phyloP scores from a whole-genome alignment of 768 basidiomycete genomes.

The Tylopilus sp. region DNA sequence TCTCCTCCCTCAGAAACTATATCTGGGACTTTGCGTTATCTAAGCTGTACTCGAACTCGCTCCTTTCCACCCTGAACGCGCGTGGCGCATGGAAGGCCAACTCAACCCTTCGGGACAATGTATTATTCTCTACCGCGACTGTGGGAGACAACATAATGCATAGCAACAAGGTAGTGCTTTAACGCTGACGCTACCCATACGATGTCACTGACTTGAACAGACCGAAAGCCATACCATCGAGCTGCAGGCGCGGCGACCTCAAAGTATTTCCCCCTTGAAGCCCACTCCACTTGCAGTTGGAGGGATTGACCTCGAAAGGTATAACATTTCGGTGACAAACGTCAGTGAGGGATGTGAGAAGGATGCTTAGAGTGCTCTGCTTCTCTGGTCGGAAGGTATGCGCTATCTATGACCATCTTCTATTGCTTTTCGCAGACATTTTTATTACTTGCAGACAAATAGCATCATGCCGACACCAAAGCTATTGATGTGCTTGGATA shows the following conservation, averaged over 20 bases:
- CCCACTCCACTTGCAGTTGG: not conserved
- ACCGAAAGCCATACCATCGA: conserved; percentile 3
- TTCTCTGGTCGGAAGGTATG: not conserved
- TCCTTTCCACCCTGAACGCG: conserved; percentile 22
- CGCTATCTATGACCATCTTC: not conserved
- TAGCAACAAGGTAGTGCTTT: conserved; percentile 4
- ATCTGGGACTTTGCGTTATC: conserved; percentile 27
- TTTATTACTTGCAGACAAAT: too few relatives aligned
- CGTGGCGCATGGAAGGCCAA: conserved; percentile 21
- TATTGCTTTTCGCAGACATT: too few relatives aligned
- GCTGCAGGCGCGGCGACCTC: not conserved
- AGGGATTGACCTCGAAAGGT: not conserved
- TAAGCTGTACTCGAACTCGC: conserved; percentile 26
- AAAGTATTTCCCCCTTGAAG: not conserved
- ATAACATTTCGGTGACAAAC: not conserved
- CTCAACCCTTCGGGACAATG: conserved; percentile 2
- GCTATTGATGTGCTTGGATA: not conserved
- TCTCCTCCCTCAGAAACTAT: conserved; percentile 12
- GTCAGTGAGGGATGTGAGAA: not conserved
- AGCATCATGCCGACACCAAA: not conserved
- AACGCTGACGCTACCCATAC: not conserved
- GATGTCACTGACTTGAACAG: not conserved
- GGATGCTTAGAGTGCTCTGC: not conserved
- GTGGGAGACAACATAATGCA: not conserved
- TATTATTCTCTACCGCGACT: conserved; percentile 3